Evolutionary conservation across 108 stramenopile species (phyloP).

Genomic region (Nannochloropsis gaditana): DNA sequence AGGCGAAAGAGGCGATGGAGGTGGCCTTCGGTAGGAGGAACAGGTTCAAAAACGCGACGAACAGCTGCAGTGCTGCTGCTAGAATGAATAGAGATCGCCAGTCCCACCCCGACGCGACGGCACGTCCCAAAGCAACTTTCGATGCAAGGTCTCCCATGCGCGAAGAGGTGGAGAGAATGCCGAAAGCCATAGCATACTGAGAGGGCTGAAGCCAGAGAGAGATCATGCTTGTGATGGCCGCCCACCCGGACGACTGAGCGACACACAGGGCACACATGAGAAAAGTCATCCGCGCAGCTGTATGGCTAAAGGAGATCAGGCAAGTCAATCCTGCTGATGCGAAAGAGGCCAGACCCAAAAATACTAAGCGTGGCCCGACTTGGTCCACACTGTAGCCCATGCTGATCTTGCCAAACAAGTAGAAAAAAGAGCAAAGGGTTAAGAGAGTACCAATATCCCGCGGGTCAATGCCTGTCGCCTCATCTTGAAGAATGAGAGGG

Average conservation of each 20-base stretch:
- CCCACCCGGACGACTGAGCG: neutral
- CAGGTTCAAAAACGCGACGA: neutral
- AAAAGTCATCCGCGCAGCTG: neutral
- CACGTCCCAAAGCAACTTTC: neutral
- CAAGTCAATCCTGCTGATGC: neutral
- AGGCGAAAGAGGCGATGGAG: neutral
- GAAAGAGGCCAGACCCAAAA: neutral
- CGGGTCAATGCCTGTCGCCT: neutral
- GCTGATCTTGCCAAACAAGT: neutral
- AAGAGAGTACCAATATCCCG: neutral
- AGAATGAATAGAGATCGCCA: constrained; percentile 12
- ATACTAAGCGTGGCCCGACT: neutral
- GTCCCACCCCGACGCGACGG: neutral
- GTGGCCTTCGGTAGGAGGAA: neutral
- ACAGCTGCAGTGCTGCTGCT: constrained; percentile 5
- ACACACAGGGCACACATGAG: neutral
- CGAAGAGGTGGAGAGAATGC: neutral
- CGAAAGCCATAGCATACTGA: constrained; percentile 9
- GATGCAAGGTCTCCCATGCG: constrained; percentile 16
- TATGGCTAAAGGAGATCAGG: neutral
- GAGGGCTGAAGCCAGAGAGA: constrained; percentile 13
- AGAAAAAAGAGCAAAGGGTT: constrained; percentile 20
- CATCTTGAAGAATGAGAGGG: constrained; percentile 8
- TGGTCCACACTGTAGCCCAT: neutral
- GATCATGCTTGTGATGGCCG: neutral